Percentiles rank a stretch among this genome's conserved stretches.
These are phyloP conservation scores for Curvularia sp. DNA, from an alignment of 2,329 filamentous ascomycete genomes.

Conservation along the genomic window DNA sequence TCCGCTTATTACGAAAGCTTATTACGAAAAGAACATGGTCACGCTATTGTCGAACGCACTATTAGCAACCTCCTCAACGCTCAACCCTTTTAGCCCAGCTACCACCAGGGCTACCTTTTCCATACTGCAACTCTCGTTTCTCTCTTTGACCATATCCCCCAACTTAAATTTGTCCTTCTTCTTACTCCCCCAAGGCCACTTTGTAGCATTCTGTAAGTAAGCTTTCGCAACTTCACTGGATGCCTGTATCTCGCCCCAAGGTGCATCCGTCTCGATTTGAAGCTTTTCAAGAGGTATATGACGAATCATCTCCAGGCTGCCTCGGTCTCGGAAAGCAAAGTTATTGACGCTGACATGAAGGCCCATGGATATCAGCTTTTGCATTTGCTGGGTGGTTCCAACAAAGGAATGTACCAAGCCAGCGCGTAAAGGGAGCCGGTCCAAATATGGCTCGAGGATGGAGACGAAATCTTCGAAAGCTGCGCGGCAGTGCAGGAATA, in stretches of 20 bases:
- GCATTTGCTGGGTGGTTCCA: slow-evolving; percentile 53
- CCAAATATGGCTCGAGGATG: slow-evolving; percentile 53
- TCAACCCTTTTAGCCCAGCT: slow-evolving; percentile 57
- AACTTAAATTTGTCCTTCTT: slow-evolving; percentile 60
- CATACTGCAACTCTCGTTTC: slow-evolving; percentile 61
- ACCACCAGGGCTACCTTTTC: slow-evolving; percentile 58
- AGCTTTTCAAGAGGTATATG: slow-evolving; percentile 52
- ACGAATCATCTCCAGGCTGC: slow-evolving; percentile 54
- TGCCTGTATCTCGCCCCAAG: slow-evolving; percentile 56
- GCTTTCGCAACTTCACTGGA: slow-evolving; percentile 50
- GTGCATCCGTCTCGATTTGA: slow-evolving; percentile 60
- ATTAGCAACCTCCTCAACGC: slow-evolving; percentile 54
- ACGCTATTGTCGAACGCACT: slow-evolving; percentile 51
- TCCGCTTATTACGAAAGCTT: background rate
- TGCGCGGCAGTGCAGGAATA: slow-evolving; percentile 55
- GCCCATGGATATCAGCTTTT: slow-evolving; percentile 47
- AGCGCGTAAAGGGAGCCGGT: slow-evolving; percentile 41
- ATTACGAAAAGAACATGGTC: slow-evolving; percentile 19
- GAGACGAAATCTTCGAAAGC: slow-evolving; percentile 55
- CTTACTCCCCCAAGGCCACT: slow-evolving; percentile 52
- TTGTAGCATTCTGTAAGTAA: slow-evolving; percentile 52
- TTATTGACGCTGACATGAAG: slow-evolving; percentile 60
- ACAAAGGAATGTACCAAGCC: slow-evolving; percentile 55
- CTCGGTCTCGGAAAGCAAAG: slow-evolving; percentile 54
- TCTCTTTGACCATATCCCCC: slow-evolving; percentile 59